phyloP scores from a whole-genome alignment of 2,329 filamentous ascomycete genomes.

The Botryotinia globosa region DNA sequence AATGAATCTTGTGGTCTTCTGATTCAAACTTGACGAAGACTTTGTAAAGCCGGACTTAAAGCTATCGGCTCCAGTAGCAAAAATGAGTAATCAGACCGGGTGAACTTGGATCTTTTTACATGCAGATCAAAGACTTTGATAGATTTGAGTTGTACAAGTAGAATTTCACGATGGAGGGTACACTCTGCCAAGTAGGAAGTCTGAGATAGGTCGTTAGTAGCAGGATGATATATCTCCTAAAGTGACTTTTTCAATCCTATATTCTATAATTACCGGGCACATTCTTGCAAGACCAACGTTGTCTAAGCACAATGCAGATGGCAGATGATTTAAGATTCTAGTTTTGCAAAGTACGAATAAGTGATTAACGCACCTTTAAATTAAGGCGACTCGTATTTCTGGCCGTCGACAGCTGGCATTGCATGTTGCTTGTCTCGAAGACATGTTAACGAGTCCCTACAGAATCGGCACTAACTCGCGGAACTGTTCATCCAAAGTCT shows the following conservation, averaged over 20 bases:
- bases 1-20: background rate
- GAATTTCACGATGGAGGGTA: accelerated
- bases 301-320: background rate
- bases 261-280: background rate
- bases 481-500: too few species aligned
- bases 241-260: background rate
- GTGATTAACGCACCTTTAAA: too few species aligned
- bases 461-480: too few species aligned
- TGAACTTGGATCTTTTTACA: background rate
- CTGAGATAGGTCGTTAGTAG: background rate
- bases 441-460: too few species aligned
- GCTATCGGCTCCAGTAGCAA: background rate
- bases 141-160: accelerated
- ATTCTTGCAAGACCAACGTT: background rate
- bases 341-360: background rate
- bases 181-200: background rate
- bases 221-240: background rate
- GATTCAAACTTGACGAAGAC: background rate
- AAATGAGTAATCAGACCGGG: background rate
- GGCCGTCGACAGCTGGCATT: too few species aligned
- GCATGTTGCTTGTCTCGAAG: too few species aligned
- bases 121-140: background rate
- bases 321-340: background rate
- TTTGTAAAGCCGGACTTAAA: background rate
- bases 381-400: too few species aligned